Evolutionary conservation across 139 green algal genomes (phyloP).

Genomic region (Yamagishiella unicocca): DNA sequence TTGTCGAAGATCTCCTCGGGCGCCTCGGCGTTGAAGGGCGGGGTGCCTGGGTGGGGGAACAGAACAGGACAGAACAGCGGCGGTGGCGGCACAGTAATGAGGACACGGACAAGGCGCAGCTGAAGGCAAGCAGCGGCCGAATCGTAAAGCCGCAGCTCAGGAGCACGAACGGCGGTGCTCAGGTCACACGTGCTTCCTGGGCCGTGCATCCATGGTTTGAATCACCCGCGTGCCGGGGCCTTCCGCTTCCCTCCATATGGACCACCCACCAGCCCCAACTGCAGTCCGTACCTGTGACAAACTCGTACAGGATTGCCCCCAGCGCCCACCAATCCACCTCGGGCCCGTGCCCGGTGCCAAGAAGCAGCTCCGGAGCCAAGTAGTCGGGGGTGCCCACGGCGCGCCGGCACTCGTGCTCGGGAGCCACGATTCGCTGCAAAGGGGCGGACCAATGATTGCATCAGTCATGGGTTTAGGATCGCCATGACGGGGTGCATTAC

Average conservation of each 20-base stretch:
- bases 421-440: conserved; percentile 53
- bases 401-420: conserved; percentile 56
- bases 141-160: too few relatives aligned
- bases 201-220: too few relatives aligned
- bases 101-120: too few relatives aligned
- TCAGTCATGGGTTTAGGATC: too few relatives aligned
- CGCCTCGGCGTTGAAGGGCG: conserved; percentile 91
- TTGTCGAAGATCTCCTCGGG: conserved; percentile 96
- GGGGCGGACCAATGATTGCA: too few relatives aligned
- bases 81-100: too few relatives aligned
- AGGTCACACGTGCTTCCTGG: too few relatives aligned
- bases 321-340: conserved; percentile 96
- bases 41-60: conserved; percentile 54
- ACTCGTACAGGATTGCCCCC: conserved; percentile 92
- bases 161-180: too few relatives aligned
- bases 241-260: too few relatives aligned
- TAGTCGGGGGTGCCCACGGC: conserved; percentile 96
- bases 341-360: conserved; percentile 78
- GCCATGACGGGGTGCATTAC: too few relatives aligned
- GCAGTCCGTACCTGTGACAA: conserved; percentile 70
- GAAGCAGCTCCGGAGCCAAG: conserved; percentile 92
- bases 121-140: too few relatives aligned
- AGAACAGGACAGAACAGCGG: not conserved
- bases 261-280: not conserved
- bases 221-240: too few relatives aligned